Evolutionary conservation across 441 rosid genomes (phyloP).

Genomic region (Euphorbia corollata): DNA sequence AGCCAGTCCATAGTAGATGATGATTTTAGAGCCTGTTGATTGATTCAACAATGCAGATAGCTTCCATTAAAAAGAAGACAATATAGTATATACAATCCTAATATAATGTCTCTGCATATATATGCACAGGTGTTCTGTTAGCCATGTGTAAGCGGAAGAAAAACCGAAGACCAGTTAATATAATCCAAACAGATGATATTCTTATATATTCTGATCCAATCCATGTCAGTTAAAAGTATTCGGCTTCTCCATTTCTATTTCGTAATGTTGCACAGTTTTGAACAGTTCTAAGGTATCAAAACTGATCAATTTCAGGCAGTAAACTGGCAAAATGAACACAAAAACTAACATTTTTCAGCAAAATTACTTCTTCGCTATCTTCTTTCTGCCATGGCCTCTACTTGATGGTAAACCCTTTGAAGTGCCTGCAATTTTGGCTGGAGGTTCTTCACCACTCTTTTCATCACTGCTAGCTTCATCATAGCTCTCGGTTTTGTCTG

Average conservation of each 20-base stretch:
- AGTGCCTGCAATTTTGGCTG: slow-evolving; percentile 28
- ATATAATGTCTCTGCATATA: background rate
- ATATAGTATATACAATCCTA: background rate
- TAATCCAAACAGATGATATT: slow-evolving; percentile 12
- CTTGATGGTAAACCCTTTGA: slow-evolving; percentile 29
- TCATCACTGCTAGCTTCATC: slow-evolving; percentile 41
- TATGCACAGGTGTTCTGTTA: background rate
- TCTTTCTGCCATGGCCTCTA: slow-evolving; percentile 37
- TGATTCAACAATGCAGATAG: background rate
- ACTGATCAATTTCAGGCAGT: background rate
- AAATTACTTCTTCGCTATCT: slow-evolving; percentile 30
- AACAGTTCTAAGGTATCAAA: background rate
- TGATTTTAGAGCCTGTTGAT: background rate
- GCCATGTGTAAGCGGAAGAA: background rate
- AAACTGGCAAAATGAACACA: background rate
- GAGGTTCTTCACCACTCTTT: slow-evolving; percentile 37
- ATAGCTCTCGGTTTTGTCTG: slow-evolving; percentile 56
- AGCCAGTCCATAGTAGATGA: background rate
- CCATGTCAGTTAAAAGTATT: background rate
- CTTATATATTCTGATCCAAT: background rate
- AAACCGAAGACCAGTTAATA: background rate
- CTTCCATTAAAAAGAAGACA: slow-evolving; percentile 5
- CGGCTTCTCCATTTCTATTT: background rate
- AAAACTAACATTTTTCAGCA: background rate
- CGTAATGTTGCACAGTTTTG: background rate